These are phyloP conservation scores for Paecilomyces dactylethromorphus DNA, from an alignment of 2,329 filamentous ascomycete genomes.

Conservation along the genomic window DNA sequence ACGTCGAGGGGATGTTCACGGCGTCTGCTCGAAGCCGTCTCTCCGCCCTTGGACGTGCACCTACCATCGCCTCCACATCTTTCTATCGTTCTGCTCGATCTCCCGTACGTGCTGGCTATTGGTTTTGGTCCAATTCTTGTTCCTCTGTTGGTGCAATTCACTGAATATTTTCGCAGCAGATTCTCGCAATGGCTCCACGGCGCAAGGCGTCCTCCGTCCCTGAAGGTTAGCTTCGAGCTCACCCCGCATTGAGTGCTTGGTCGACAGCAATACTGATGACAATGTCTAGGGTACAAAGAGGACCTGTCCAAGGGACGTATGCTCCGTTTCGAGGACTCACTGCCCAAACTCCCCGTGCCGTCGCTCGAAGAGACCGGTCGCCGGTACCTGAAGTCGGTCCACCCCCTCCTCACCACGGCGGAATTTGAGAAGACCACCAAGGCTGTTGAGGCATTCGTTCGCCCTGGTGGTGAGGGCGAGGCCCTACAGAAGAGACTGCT, in stretches of 20 bases:
- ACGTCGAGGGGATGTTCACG: constrained; percentile 35
- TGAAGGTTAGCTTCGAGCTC: constrained; percentile 33
- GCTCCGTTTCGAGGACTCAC: constrained; percentile 61
- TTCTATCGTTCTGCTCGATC: constrained; percentile 24
- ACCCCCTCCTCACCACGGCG: constrained; percentile 52
- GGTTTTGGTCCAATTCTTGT: neutral
- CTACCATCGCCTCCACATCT: constrained; percentile 22
- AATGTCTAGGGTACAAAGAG: constrained; percentile 54
- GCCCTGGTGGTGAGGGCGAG: constrained; percentile 75
- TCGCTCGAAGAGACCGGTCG: constrained; percentile 58
- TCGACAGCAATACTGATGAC: neutral
- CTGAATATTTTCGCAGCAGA: constrained; percentile 16
- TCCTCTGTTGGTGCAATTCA: constrained; percentile 1
- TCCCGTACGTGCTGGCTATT: constrained; percentile 18
- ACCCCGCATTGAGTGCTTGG: neutral
- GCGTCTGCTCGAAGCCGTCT: constrained; percentile 38
- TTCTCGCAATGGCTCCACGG: constrained; percentile 33
- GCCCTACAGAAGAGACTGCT: constrained; percentile 82
- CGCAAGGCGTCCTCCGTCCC: constrained; percentile 40
- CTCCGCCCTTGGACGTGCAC: constrained; percentile 31
- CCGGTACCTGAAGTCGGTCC: constrained; percentile 61
- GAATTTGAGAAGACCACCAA: constrained; percentile 62
- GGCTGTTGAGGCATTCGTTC: constrained; percentile 81
- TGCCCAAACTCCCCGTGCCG: constrained; percentile 57
- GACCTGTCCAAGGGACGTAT: constrained; percentile 57